phyloP scores from a whole-genome alignment of 306 rosid genomes.

The Macrotyloma uniflorum region DNA sequence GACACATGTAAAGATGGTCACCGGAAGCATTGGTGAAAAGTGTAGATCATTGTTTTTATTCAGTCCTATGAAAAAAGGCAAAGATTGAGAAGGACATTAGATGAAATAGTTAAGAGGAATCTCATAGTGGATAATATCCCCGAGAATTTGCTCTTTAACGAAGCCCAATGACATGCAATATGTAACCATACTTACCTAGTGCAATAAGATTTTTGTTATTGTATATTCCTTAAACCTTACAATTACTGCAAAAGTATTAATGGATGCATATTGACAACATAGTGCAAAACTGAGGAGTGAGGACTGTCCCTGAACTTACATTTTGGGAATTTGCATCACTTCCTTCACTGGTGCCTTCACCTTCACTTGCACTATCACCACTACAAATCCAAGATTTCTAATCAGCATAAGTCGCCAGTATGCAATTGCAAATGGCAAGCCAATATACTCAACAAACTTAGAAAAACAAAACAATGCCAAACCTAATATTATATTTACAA shows the following conservation, averaged over 20 bases:
- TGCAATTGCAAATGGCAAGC: conserved; percentile 32
- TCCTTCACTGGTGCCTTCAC: conserved; percentile 94
- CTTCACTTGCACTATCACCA: conserved; percentile 96
- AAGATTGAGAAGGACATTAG: neutral
- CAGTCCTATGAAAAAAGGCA: neutral
- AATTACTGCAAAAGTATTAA: conserved; percentile 15
- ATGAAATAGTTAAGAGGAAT: neutral
- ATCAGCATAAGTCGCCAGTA: conserved; percentile 47
- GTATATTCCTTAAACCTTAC: neutral
- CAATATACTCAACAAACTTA: conserved; percentile 18
- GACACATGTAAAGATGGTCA: neutral
- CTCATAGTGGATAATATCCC: neutral
- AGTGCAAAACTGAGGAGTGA: conserved; percentile 16
- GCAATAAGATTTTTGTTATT: neutral
- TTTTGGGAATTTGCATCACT: conserved; percentile 90
- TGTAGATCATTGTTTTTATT: neutral
- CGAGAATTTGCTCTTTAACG: neutral
- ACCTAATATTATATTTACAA: neutral
- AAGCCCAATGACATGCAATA: neutral
- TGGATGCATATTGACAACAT: conserved; percentile 14
- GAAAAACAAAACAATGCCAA: conserved; percentile 3
- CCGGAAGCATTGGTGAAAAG: neutral
- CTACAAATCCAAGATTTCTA: conserved; percentile 59
- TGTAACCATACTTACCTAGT: neutral
- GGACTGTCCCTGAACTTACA: conserved; percentile 61